phyloP scores from a whole-genome alignment of 495 filamentous ascomycete genomes.

The Xylaria flabelliformis region DNA sequence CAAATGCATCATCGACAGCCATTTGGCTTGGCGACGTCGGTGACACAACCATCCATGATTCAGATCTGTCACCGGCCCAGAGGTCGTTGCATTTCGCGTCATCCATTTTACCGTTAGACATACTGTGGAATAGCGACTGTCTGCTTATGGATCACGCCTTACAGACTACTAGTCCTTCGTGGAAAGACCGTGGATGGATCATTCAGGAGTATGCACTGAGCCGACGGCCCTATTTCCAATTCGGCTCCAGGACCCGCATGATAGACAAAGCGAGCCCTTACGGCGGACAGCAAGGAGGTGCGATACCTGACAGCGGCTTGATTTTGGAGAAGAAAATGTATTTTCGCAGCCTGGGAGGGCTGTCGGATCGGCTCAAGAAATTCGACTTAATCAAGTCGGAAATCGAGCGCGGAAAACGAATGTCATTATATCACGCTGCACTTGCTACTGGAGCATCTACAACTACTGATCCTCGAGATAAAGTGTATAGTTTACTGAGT shows the following conservation, averaged over 20 bases:
- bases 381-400: background rate
- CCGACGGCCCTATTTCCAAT: constrained; percentile 10
- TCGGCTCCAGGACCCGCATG: background rate
- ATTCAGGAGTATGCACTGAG: constrained; percentile 15
- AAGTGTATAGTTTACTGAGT: constrained; percentile 2
- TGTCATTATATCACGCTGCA: constrained; percentile 6
- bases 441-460: constrained; percentile 1
- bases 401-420: background rate
- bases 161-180: constrained; percentile 13
- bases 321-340: background rate
- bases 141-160: constrained; percentile 6
- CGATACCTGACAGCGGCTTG: constrained; percentile 12
- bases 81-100: background rate
- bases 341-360: background rate
- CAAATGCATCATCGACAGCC: background rate
- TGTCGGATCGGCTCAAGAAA: background rate
- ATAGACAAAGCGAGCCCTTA: background rate
- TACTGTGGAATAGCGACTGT: constrained; percentile 9
- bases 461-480: constrained; percentile 9
- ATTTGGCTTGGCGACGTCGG: constrained; percentile 1
- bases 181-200: constrained; percentile 11
- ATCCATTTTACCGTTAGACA: background rate
- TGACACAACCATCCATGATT: background rate
- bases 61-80: background rate
- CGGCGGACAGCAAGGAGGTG: background rate